Evolutionary conservation across 306 rosid species (phyloP), one percentile per base, ranked within the genome.

Genomic region (Abrus precatorius): DNA sequence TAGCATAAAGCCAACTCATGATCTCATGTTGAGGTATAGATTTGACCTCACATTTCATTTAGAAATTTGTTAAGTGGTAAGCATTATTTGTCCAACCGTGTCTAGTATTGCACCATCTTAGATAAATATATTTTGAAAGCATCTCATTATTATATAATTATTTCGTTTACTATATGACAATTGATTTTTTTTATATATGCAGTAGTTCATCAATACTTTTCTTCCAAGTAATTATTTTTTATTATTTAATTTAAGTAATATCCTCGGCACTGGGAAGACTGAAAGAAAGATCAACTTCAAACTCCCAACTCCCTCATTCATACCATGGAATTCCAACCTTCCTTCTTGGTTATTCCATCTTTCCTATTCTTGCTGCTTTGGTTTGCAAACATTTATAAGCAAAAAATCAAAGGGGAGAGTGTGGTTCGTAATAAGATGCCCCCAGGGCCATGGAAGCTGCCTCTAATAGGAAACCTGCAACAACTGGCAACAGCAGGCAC

Each of bases 381-480:
- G 7, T 1, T 81, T 6, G 72, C 83, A 54, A 72, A 44, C 28
- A 64, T 5, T 3, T 77, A 43, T 33, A 83, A 45, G 6, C 29
- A 84, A 2, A 79, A 68, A 59, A 67, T 48, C 53, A 66, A 56
- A 36, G 59, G 0, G 13, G 13, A 1, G n/a, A 76, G 2, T 33
- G 14, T 11, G 55, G 36, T 30, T 7, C 67, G 30, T 49, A 72
- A 77, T 40, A 72, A 72, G 59, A 64, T 84, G 0, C 84, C 86
- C 0, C 84, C 84, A 41, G 81, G 87, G 5, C 87, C 87, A 52
- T 43, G 81, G 81, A 84, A 74, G 30, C 67, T 84, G 28, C 87
- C 81, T 66, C 7, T 79, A 3, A 38, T 84, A 59, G 87, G 84
- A 14, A 84, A 84, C 73, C 41, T 84, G 34, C 87, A 79, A 33